Evolutionary conservation across 2,329 filamentous ascomycete species (phyloP), one percentile per base, ranked within the genome.

Genomic region (Botryosphaeria dothidea): DNA sequence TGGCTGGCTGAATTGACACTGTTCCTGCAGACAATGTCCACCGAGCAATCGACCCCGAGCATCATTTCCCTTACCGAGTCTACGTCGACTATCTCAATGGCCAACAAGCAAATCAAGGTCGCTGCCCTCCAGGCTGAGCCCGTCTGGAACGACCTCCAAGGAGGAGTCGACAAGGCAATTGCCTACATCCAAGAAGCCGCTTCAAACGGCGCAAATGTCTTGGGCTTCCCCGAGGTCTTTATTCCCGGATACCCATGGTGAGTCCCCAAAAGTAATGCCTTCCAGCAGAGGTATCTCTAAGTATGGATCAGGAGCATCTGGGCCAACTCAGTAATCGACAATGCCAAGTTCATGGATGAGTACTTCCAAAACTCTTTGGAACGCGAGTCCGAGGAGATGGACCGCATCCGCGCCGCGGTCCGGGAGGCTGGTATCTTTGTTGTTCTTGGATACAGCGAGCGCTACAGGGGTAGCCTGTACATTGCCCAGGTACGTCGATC

Each of bases 51-150:
- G 4, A 46, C 43, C 3, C 43, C 46, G 4, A 49, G 23, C 5
- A 27, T 29, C 25, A 3, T 49, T 29, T 49, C 46, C 17, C 15
- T 29, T 29, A 15, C 23, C 1, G 23, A 49, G 15, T 27, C 46
- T 15, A 15, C 46, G 27, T 17, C 23, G 7, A 49, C 46, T 8
- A 17, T 9, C 46, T 8, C 23, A 9, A 49, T 49, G 46, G 21
- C 46, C 23, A 17, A 13, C 46, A 49, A 29, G 25, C 27, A n/a
- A 17, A 27, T 56, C 52, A 38, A 43, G 15, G 81, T 85, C 4
- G 84, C 82, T 29, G 83, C 84, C n/a, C 81, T 84, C 0, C 86
- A 89, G 70, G 81, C 83, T 6, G 87, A 89, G 72, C 86, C 87
- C 0, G 81, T 78, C 1, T 89, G 86, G 86, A 78, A 89, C 8